phyloP scores from a whole-genome alignment of 805 yeast species.

The Ogataea polymorpha region DNA sequence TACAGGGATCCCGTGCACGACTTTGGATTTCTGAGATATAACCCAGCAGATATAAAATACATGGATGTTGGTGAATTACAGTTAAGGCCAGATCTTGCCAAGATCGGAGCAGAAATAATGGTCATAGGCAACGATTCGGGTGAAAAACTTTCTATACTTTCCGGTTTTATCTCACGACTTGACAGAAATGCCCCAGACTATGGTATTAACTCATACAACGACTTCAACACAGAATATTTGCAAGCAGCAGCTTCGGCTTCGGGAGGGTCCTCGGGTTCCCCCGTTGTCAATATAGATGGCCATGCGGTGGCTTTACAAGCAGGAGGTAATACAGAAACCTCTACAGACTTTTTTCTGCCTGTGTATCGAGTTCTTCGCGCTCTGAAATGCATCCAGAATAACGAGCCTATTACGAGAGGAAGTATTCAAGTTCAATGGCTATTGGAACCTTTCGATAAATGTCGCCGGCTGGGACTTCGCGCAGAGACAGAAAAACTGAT shows the following conservation, averaged over 20 bases:
- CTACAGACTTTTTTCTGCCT: slow-evolving; percentile 91
- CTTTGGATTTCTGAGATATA: slow-evolving; percentile 82
- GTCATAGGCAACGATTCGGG: slow-evolving; percentile 98
- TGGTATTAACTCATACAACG: slow-evolving; percentile 83
- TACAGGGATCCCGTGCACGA: slow-evolving; percentile 96
- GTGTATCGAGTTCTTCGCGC: slow-evolving; percentile 82
- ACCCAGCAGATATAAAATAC: slow-evolving; percentile 69
- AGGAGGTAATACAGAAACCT: slow-evolving; percentile 88
- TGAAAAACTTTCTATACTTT: slow-evolving; percentile 81
- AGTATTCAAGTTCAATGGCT: slow-evolving; percentile 90
- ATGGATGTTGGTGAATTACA: slow-evolving; percentile 66
- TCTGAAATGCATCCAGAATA: slow-evolving; percentile 62
- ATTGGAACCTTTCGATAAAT: slow-evolving; percentile 84
- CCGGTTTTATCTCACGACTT: slow-evolving; percentile 81
- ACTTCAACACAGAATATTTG: slow-evolving; percentile 89
- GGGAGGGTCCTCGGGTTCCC: slow-evolving; percentile 95
- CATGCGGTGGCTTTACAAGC: slow-evolving; percentile 90
- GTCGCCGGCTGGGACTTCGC: slow-evolving; percentile 81
- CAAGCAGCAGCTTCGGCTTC: slow-evolving; percentile 96
- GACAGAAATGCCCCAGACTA: slow-evolving; percentile 96
- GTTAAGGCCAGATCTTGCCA: slow-evolving; percentile 77
- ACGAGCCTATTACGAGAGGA: slow-evolving; percentile 71
- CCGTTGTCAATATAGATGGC: slow-evolving; percentile 89
- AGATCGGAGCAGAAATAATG: slow-evolving; percentile 89
- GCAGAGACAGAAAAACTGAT: slow-evolving; percentile 68